Evolutionary conservation across 2,329 filamentous ascomycete species (phyloP), one percentile per base, ranked within the genome.

Genomic region (Colletotrichum eleusines): DNA sequence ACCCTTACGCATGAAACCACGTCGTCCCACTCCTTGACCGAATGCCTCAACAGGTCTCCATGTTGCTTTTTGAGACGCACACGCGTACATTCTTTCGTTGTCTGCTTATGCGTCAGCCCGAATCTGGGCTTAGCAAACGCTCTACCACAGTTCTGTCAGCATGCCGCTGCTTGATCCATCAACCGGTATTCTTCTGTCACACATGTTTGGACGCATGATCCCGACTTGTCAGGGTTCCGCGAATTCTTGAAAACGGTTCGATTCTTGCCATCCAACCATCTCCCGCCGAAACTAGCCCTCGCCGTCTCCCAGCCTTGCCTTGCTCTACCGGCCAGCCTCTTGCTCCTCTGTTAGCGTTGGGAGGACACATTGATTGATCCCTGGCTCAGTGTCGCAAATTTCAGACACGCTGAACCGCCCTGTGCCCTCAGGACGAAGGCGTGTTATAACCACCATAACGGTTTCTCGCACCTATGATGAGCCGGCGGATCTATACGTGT

Each of bases 1-100:
- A 66, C 33, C 38, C 26, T 66, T 40, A 16, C 28, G 33, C 18
- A 55, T 16, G 42, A 46, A 23, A 20, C 46, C 35, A 60, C 44
- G 26, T 55, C 42, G 50, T 42, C 18, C 50, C 50, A 31, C 55
- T 63, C 31, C 48, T 57, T 48, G 51, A 48, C 51, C 51, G 50
- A 42, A 61, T 44, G 31, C 50, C 65, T 57, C 59, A 18, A 51
- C 53, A 35, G 42, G 44, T 26, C 38, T 31, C 11, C n/a, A 48
- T 28, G 26, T 50, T 58, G 53, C 44, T 58, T 42, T 59, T 35
- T 9, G 12, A 35, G 9, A 60, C 20, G 35, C 54, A 33, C 23
- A 33, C 8, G 20, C 38, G 12, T 33, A 11, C 23, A n/a, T 16
- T 44, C n/a, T 50, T 33, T 26, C 26, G 23, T 42, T 5, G 23